Evolutionary conservation across 1,284 basidiomycete genomes (phyloP), one percentile per base, ranked within the genome.

Genomic region (Mycosarcoma mackinlayi): DNA sequence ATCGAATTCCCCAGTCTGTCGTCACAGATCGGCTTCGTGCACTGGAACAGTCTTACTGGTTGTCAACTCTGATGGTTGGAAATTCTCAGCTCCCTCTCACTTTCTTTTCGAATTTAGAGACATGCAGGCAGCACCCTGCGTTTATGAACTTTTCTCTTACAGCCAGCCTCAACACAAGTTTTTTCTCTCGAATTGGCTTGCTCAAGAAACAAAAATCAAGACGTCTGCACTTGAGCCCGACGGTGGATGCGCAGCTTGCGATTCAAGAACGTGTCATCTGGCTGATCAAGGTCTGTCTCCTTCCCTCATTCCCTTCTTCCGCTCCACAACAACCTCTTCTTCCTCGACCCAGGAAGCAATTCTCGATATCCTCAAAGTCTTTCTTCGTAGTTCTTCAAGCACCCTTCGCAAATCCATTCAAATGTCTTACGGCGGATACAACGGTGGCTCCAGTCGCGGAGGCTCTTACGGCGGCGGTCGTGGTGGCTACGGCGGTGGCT

Each of bases 401-500:
- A 18, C 18, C 24, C 8, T 19, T 21, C 24, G 37, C 25, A 33
- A 21, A 23, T 16, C 14, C 13, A 34, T 51, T 44, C 46, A 34
- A 53, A 78, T 76, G 72, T 72, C 76, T 56, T 76, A 76, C 75
- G 75, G 75, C 46, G 68, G 67, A 44, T 64, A 59, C 65, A 57
- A 56, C 41, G 60, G 58, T 54, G 67, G 75, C 51, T 56, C 65
- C 37, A 40, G 59, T 44, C 64, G 69, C 52, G 64, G 61, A 46
- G 68, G 65, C 40, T 64, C 50, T 39, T 55, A 56, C 51, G 62
- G 73, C 61, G 63, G 62, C 42, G 45, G 60, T 31, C 61, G 73
- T 46, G 71, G 70, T 45, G 66, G 61, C 33, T 49, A 54, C 42
- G 53, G 64, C 44, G 52, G 57, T 47, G 57, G 64, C 37, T 33